Evolutionary conservation across 345 rosid species (phyloP).

Genomic region (Geranium brycei): DNA sequence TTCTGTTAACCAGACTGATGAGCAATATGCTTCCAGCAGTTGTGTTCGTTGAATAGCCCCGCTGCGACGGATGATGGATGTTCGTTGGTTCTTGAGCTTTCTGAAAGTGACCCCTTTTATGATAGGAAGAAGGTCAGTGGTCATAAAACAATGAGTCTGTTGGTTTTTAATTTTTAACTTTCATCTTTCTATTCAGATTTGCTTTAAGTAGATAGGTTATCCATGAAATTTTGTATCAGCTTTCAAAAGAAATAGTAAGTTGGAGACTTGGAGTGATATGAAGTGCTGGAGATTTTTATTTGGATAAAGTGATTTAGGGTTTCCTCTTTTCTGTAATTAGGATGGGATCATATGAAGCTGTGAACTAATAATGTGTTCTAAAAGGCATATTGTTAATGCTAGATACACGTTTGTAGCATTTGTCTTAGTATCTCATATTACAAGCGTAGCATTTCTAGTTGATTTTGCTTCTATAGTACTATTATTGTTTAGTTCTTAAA

Average conservation of each 20-base stretch:
- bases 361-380: not conserved
- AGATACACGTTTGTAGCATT: no score
- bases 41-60: constrained; percentile 14
- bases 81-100: constrained; percentile 36
- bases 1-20: not conserved
- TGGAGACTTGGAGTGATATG: not conserved
- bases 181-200: not conserved
- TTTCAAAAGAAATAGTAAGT: not conserved
- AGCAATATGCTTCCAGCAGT: constrained; percentile 19
- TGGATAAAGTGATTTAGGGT: not conserved
- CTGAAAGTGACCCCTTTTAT: constrained; percentile 40
- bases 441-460: not conserved
- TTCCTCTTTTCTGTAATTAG: not conserved
- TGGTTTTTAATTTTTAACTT: not conserved
- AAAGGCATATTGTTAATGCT: not conserved
- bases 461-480: not conserved
- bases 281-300: not conserved
- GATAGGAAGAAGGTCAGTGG: constrained; percentile 50
- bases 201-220: not conserved
- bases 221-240: not conserved
- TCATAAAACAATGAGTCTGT: not conserved
- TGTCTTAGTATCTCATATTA: no score
- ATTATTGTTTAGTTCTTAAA: not conserved
- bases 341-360: not conserved
- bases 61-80: constrained; percentile 19